These are phyloP conservation scores for Bjerkandera adusta DNA, from an alignment of 1,284 basidiomycete genomes.

Conservation along the genomic window DNA sequence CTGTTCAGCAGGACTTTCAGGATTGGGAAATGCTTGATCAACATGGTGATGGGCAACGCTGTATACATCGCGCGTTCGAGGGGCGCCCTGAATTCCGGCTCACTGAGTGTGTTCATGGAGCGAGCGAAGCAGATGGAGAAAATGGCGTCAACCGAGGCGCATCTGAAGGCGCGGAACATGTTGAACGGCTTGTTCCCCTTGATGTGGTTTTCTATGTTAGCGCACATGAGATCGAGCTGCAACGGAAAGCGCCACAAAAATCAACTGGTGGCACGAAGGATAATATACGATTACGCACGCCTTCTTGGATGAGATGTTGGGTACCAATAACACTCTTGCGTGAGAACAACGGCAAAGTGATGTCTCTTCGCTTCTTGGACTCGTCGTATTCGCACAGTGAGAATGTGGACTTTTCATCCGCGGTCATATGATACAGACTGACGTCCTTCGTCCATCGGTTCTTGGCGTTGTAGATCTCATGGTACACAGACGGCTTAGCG, in stretches of 20 bases:
- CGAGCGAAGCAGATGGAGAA: conserved; percentile 29
- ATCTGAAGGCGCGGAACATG: conserved; percentile 21
- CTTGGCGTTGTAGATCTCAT: conserved; percentile 29
- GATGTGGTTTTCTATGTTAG: conserved; percentile 7
- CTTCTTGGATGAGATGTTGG: conserved; percentile 28
- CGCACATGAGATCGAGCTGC: conserved; percentile 12
- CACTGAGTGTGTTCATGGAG: conserved; percentile 18
- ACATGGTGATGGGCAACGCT: conserved; percentile 18
- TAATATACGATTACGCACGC: conserved; percentile 18
- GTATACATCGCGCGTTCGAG: conserved; percentile 24
- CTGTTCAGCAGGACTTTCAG: conserved; percentile 13
- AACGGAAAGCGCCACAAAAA: not conserved
- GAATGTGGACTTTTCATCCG: conserved; percentile 21
- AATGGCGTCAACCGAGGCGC: conserved; percentile 27
- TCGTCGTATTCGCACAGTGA: conserved; percentile 22
- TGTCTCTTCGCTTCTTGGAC: conserved; percentile 27
- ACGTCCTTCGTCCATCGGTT: conserved; percentile 31
- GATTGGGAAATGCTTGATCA: conserved; percentile 29
- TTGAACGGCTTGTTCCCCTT: conserved; percentile 10
- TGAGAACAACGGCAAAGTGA: conserved; percentile 32
- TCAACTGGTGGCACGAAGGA: not conserved
- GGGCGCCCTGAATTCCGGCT: conserved; percentile 26
- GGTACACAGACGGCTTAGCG: conserved; percentile 25
- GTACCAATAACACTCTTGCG: conserved; percentile 28
- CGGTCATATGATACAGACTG: conserved; percentile 27